Evolutionary conservation across 331 rosid genomes (phyloP).

Genomic region (Acacia concinna): DNA sequence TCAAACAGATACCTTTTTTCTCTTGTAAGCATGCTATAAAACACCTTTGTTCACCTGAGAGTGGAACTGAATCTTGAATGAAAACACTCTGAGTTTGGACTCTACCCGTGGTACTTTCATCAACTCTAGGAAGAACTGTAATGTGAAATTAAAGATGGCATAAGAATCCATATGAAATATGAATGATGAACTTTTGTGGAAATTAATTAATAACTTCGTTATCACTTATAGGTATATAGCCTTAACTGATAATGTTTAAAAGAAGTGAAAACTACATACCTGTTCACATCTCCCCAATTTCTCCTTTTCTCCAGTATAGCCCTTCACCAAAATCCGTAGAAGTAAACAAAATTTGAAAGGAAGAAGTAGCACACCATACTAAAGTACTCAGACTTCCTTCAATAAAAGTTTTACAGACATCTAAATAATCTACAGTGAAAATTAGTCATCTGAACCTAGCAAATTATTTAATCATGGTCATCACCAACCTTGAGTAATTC

Average conservation of each 20-base stretch:
- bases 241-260: neutral
- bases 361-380: neutral
- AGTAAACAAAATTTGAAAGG: constrained; percentile 33
- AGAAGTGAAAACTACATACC: constrained; percentile 48
- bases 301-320: constrained; percentile 79
- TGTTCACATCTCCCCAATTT: constrained; percentile 95
- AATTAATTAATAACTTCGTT: neutral
- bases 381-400: constrained; percentile 2
- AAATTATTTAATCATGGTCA: constrained; percentile 26
- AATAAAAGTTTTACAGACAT: neutral
- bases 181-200: neutral
- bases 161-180: constrained; percentile 8
- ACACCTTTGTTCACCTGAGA: constrained; percentile 64
- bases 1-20: constrained; percentile 19
- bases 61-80: constrained; percentile 79
- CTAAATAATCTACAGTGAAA: neutral
- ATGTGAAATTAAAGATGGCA: constrained; percentile 23
- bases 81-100: constrained; percentile 83
- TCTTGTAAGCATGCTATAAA: neutral
- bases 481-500: constrained; percentile 77
- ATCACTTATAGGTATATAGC: neutral
- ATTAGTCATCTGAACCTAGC: constrained; percentile 8
- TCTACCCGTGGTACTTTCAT: constrained; percentile 95
- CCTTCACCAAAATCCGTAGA: constrained; percentile 51
- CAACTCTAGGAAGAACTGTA: constrained; percentile 83